Evolutionary conservation across 23 red algal species (phyloP), one percentile per base, ranked within the genome.

Genomic region (Gracilaria caudata): DNA sequence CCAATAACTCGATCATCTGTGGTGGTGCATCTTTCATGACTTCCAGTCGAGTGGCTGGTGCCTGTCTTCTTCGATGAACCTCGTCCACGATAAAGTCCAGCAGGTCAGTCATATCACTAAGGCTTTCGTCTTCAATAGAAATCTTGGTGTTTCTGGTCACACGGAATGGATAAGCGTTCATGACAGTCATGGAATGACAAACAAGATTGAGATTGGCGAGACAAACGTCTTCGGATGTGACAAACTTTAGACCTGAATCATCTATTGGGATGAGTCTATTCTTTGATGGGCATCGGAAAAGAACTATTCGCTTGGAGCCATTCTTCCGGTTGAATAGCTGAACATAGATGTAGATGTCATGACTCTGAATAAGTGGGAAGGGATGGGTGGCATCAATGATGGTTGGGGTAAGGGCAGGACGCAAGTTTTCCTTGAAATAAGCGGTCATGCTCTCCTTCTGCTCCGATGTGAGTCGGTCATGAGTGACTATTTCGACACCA

Each of bases 71-170:
- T 71, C 84, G 73, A 63, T 93, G 88, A 34, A 98, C 83, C 47
- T 98, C 92, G 58, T 94, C 96, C 45, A 87, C 73, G 38, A 98
- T 92, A 43, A 93, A 84, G 59, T 89, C 89, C 21, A 98, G 77
- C 87, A 98, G 64, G 77, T 95, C 82, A 37, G 85, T 73, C 64
- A 64, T 86, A 28, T 92, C 92, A 40, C 81, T 77, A 68, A 98
- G 73, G 24, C 77, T 73, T 4, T 83, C 80, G 56, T 95, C 92
- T 28, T 98, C 96, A 59, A 98, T 77, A 14, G 89, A 90, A 44
- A 98, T 88, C 83, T 93, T 94, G 38, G 86, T 91, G 75, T 98
- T 98, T 38, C 96, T 76, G 38, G 96, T 98, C n/a, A 98, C 88
- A 29, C 96, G 86, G 79, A 98, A 98, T 16, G 85, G 74, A 80